A percentile compares a stretch with the other conserved stretches of the same genome.
These are phyloP conservation scores for Lichtheimia hyalospora DNA, from an alignment of 371 early-diverging fungal species.

Conservation along the genomic window DNA sequence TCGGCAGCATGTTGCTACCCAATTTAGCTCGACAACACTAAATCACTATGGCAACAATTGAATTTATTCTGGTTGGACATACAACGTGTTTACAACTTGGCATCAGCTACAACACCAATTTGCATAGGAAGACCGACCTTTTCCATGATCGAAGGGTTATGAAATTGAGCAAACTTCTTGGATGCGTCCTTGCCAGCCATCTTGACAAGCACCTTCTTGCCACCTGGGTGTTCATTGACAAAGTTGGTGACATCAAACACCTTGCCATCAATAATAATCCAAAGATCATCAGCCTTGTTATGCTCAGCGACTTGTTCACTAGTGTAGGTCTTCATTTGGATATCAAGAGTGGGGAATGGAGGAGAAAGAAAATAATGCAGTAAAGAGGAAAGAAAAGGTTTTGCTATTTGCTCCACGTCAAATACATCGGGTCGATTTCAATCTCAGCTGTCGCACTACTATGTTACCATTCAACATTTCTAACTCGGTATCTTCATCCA, in stretches of 20 bases:
- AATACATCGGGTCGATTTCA: no score
- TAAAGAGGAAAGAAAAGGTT: no score
- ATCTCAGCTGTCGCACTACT: no score
- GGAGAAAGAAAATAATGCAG: no score
- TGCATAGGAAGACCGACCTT: constrained; percentile 60
- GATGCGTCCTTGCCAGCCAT: constrained; percentile 88
- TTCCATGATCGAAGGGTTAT: constrained; percentile 66
- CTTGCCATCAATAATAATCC: constrained; percentile 82
- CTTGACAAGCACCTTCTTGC: constrained; percentile 71
- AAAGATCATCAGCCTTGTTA: constrained; percentile 70
- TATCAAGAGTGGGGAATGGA: no score
- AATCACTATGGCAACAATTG: neutral
- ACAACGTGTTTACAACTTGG: constrained; percentile 20
- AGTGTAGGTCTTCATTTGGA: constrained; percentile 39
- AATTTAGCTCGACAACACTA: neutral
- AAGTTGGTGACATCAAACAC: constrained; percentile 92
- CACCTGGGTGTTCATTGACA: constrained; percentile 89
- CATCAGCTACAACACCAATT: constrained; percentile 61
- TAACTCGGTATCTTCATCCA: no score
- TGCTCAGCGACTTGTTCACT: constrained; percentile 78
- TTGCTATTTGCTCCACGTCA: no score
- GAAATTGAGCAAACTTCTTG: constrained; percentile 87
- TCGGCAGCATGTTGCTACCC: no score
- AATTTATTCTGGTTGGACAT: neutral
- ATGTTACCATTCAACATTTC: no score